phyloP scores from a whole-genome alignment of 768 basidiomycete genomes.

The Rhizopogon salebrosus region DNA sequence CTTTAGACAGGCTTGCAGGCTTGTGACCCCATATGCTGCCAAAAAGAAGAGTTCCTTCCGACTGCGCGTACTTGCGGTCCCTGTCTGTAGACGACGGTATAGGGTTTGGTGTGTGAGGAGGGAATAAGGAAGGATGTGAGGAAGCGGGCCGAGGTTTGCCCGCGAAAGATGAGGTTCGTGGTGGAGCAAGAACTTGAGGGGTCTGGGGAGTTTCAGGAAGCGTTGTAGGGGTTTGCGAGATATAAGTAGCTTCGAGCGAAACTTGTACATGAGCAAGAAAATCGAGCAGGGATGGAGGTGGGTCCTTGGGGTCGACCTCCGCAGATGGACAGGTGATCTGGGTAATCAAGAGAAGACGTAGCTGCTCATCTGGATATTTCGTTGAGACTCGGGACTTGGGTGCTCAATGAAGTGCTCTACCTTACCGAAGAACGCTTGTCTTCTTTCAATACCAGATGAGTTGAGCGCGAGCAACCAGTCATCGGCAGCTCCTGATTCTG shows the following conservation, averaged over 20 bases:
- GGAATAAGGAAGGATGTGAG: slow-evolving; percentile 64
- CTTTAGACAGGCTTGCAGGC: slow-evolving; percentile 36
- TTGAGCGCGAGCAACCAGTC: slow-evolving; percentile 53
- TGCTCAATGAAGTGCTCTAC: slow-evolving; percentile 13
- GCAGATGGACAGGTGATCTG: slow-evolving; percentile 23
- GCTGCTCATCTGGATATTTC: slow-evolving; percentile 45
- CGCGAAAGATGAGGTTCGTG: slow-evolving; percentile 48
- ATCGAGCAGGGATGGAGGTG: slow-evolving; percentile 36
- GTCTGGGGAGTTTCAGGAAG: slow-evolving; percentile 33
- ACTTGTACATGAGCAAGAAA: slow-evolving; percentile 71
- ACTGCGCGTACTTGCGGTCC: slow-evolving; percentile 71
- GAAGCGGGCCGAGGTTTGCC: slow-evolving; percentile 29
- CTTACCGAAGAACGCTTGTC: slow-evolving; percentile 74
- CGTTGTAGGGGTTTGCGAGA: slow-evolving; percentile 42
- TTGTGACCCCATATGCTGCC: slow-evolving; percentile 74
- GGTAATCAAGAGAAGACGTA: slow-evolving; percentile 43
- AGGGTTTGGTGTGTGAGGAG: slow-evolving; percentile 81
- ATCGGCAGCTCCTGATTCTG: slow-evolving; percentile 38
- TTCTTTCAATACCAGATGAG: slow-evolving; percentile 43
- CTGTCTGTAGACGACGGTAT: slow-evolving; percentile 67
- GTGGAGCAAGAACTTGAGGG: slow-evolving; percentile 38
- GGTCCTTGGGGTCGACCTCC: slow-evolving; percentile 32
- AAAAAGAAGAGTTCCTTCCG: slow-evolving; percentile 72
- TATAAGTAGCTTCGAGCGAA: slow-evolving; percentile 78
- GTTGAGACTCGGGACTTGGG: slow-evolving; percentile 10